Percentiles rank a stretch among this genome's conserved stretches.
Evolutionary conservation across 805 yeast genomes (phyloP).

Genomic region (Kodamaea sagamina): DNA sequence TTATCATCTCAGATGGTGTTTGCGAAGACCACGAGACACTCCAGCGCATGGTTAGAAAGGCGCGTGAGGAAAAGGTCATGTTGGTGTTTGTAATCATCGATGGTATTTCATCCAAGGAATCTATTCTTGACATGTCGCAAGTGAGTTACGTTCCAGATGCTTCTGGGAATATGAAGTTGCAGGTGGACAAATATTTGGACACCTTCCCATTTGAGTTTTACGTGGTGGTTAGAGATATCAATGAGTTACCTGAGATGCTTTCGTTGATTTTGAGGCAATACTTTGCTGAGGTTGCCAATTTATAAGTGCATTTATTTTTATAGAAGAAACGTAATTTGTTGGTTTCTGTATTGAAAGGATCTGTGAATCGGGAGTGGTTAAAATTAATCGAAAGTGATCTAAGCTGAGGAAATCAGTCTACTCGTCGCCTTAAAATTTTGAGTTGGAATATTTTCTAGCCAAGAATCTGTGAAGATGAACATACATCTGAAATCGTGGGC

Average conservation of each 20-base stretch:
- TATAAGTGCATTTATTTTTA: background rate
- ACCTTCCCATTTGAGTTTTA: slow-evolving; percentile 96
- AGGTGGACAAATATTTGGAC: slow-evolving; percentile 84
- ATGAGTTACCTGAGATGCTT: slow-evolving; percentile 88
- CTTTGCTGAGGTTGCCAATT: slow-evolving; percentile 61
- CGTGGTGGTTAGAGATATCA: slow-evolving; percentile 86
- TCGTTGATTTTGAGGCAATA: slow-evolving; percentile 89
- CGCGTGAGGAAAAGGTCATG: slow-evolving; percentile 91
- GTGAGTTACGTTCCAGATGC: slow-evolving; percentile 75
- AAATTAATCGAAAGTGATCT: too few relatives aligned
- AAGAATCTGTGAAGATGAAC: too few relatives aligned
- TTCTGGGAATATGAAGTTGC: slow-evolving; percentile 67
- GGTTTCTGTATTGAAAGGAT: too few relatives aligned
- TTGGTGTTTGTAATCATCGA: slow-evolving; percentile 92
- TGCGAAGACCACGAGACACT: slow-evolving; percentile 91
- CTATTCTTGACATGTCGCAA: slow-evolving; percentile 93
- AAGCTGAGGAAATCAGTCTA: too few relatives aligned
- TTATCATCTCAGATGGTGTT: slow-evolving; percentile 93
- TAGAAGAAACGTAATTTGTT: too few relatives aligned
- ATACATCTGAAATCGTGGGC: too few relatives aligned
- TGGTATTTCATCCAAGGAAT: slow-evolving; percentile 79
- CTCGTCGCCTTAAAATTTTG: too few relatives aligned
- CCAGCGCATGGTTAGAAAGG: slow-evolving; percentile 81
- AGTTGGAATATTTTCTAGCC: too few relatives aligned
- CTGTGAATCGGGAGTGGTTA: too few relatives aligned